Base-by-base conservation (phyloP, 164 flowering plant species). In the Vitis riparia region DNA sequence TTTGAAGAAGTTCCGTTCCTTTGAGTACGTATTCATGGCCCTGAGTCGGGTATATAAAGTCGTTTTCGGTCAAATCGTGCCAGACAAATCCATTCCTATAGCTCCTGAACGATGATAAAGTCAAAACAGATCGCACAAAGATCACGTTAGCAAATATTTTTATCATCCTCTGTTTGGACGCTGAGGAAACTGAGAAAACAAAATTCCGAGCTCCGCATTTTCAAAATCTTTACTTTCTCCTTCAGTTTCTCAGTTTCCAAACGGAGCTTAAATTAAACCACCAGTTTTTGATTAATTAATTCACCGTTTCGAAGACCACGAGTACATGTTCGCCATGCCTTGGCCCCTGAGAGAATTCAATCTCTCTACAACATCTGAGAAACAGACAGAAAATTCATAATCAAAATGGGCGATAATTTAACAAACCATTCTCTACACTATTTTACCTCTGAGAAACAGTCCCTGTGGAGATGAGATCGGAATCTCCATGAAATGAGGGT, bases 221-320 rank as follows among this genome's bases (percentile, higher is more conserved):
- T n/a, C 27, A 52, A 37, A 37, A 3, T 37, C 44, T 37, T 0
- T 37, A 3, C 44, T 6, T 37, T 37, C 7, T 37, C 44, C 44
- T 37, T 37, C 44, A 37, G 16, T 52, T 70, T 70, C 68, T 55
- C 29, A 57, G 56, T 51, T 51, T 44, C 63, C 59, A 56, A 59
- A 32, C 65, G n/a, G 51, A 66, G 32, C 48, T 8, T 56, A 27
- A 14, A 37, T 37, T 6, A 37, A 37, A 37, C 44, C 44, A 37
- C 44, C 44, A 3, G 51, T n/a, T 59, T 19, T 23, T 5, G 30
- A 10, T 47, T 47, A 50, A 52, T 37, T 37, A 37, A 44, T 51
- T 4, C 64, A 85, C 88, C 86, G 63, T 66, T 85, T 85, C 1
- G 82, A 75, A 63, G 88, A 81, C 88, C 88, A 85, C 1, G 85